Evolutionary conservation across 495 filamentous ascomycete genomes (phyloP).

Genomic region (Penicillium tannophilum): DNA sequence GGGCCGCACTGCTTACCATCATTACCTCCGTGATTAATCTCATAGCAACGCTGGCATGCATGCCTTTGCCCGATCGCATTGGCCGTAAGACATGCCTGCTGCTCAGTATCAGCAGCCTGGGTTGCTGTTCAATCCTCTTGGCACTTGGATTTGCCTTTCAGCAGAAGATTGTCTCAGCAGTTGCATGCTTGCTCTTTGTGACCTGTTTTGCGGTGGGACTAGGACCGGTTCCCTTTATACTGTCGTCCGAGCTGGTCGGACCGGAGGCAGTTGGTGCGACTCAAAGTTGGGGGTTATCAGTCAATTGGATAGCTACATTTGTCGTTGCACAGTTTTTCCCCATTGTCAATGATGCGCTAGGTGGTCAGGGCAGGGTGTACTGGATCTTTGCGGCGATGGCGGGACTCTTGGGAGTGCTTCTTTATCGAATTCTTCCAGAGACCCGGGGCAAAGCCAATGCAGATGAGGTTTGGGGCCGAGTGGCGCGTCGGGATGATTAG

Average conservation of each 20-base stretch:
- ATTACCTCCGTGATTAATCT: slow-evolving; percentile 85
- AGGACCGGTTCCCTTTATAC: slow-evolving; percentile 91
- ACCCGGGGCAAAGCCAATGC: slow-evolving; percentile 77
- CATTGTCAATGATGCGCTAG: slow-evolving; percentile 71
- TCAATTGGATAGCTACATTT: slow-evolving; percentile 91
- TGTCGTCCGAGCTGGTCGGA: slow-evolving; percentile 85
- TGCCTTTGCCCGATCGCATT: slow-evolving; percentile 81
- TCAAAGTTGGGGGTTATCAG: slow-evolving; percentile 79
- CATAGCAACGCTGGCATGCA: slow-evolving; percentile 73
- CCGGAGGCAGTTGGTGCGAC: slow-evolving; percentile 86
- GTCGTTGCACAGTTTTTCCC: slow-evolving; percentile 93
- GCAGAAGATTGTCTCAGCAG: slow-evolving; percentile 71
- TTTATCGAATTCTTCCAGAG: slow-evolving; percentile 74
- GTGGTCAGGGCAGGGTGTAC: slow-evolving; percentile 79
- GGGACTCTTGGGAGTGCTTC: slow-evolving; percentile 63
- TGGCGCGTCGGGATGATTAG: slow-evolving; percentile 40
- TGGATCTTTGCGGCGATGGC: slow-evolving; percentile 83
- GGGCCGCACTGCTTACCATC: slow-evolving; percentile 78
- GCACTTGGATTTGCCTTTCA: slow-evolving; percentile 72
- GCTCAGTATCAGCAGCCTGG: slow-evolving; percentile 80
- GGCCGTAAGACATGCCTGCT: slow-evolving; percentile 84
- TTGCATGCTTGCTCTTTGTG: slow-evolving; percentile 83
- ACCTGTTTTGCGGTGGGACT: slow-evolving; percentile 87
- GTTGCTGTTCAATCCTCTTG: slow-evolving; percentile 68
- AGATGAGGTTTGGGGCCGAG: slow-evolving; percentile 87